Evolutionary conservation across 2,329 filamentous ascomycete species (phyloP).

Genomic region (Emericellopsis atlantica): DNA sequence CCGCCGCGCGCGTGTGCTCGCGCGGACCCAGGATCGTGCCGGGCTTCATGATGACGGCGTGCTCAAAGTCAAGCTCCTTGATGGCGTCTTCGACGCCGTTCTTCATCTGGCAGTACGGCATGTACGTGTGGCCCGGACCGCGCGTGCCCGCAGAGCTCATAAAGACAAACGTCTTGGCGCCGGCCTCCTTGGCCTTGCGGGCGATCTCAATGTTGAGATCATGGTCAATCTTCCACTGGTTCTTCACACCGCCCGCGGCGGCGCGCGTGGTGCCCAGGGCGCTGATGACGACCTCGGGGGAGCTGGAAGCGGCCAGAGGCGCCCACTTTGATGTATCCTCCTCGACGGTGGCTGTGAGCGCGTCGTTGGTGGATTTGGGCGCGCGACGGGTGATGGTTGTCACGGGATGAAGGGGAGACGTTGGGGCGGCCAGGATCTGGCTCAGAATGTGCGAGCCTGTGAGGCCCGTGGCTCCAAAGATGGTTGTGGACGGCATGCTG

Average conservation of each 20-base stretch:
- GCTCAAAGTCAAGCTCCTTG: constrained; percentile 59
- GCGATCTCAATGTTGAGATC: constrained; percentile 76
- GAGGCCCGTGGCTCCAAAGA: constrained; percentile 56
- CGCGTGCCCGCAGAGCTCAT: constrained; percentile 47
- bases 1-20: constrained; percentile 44
- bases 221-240: constrained; percentile 80
- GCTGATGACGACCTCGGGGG: constrained; percentile 57
- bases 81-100: constrained; percentile 73
- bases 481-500: constrained; percentile 22
- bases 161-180: constrained; percentile 64
- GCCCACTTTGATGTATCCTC: constrained; percentile 60
- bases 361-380: constrained; percentile 41
- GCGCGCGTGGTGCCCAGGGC: constrained; percentile 69
- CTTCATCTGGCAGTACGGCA: constrained; percentile 61
- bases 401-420: constrained; percentile 34
- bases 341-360: constrained; percentile 50
- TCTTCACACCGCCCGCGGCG: constrained; percentile 60
- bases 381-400: constrained; percentile 55
- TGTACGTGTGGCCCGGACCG: constrained; percentile 22
- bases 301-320: constrained; percentile 38
- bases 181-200: constrained; percentile 58
- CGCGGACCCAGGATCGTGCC: constrained; percentile 65
- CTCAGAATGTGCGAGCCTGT: constrained; percentile 64
- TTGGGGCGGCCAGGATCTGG: constrained; percentile 38
- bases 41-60: constrained; percentile 61